These are phyloP conservation scores for Zymoseptoria ardabiliae DNA, from an alignment of 2,329 filamentous ascomycete species.

Conservation along the genomic window DNA sequence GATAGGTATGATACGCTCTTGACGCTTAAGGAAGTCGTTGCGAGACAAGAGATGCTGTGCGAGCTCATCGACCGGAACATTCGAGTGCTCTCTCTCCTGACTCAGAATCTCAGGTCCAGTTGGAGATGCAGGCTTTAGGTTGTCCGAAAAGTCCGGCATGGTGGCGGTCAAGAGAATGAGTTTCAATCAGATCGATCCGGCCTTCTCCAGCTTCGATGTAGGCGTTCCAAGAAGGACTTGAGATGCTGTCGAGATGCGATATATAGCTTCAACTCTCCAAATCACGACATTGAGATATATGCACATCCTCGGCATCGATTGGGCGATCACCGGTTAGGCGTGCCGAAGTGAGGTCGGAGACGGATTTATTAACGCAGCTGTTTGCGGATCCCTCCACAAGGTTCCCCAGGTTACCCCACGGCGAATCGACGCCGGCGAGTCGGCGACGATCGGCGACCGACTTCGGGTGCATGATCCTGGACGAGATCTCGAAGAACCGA, in stretches of 20 bases:
- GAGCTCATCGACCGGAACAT: conserved; percentile 38
- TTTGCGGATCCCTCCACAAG: no score
- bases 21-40: conserved; percentile 43
- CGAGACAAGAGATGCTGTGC: conserved; percentile 40
- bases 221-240: not conserved
- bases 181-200: not conserved
- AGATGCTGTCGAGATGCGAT: not conserved
- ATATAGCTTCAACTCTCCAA: not conserved
- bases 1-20: conserved; percentile 40
- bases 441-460: not conserved
- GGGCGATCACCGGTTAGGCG: not conserved
- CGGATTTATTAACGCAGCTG: not conserved
- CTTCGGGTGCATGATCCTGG: not conserved
- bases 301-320: not conserved
- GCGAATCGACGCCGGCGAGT: not conserved
- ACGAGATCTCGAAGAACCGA: not conserved
- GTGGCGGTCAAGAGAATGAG: not conserved
- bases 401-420: not conserved
- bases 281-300: not conserved
- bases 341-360: not conserved
- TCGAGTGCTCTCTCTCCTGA: conserved; percentile 39
- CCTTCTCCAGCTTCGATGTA: not conserved
- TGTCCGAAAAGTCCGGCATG: conserved; percentile 46
- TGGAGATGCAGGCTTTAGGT: conserved; percentile 38
- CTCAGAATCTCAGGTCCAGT: conserved; percentile 41